Evolutionary conservation across 2,329 filamentous ascomycete species (phyloP), one percentile per base, ranked within the genome.

Genomic region (Trichoderma sp.): DNA sequence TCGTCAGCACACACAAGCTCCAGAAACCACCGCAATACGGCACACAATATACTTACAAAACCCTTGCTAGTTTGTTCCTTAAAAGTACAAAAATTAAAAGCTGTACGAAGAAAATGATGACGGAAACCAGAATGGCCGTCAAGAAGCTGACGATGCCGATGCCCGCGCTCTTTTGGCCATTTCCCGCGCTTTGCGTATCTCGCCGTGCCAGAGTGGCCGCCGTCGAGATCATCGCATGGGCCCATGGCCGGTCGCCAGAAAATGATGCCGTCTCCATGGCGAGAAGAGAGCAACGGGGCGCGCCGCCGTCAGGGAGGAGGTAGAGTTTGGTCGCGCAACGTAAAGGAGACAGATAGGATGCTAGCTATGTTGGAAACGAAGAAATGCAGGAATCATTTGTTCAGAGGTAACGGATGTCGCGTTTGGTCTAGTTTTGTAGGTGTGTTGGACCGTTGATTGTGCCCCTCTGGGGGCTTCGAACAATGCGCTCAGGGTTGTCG

Each of bases 61-160:
- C 96, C 70, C 93, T 86, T 2, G 89, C 89, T 39, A 97, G 80
- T 71, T 92, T 94, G 68, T 92, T 90, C 71, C 93, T 89, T 50
- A 97, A 81, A 1, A 95, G 73, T 7, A 93, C 77, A 76, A 97
- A 97, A n/a, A 91, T 74, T 12, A 89, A 74, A 39, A 93, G 81
- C 75, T 90, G 88, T 5, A 89, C 79, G 1, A 82, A 84, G 69
- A 92, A 92, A 66, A 92, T 78, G 19, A 87, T 78, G 56, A 90
- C 75, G 74, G 89, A 89, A 59, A 87, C 85, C 39, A 82, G 84
- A 70, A 92, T 75, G 50, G 90, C 90, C 60, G 90, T 87, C 39
- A 91, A 73, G 71, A 92, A 92, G 57, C 71, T 78, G 48, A 77
- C 70, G 15, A 80, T 75, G 2, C 79, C 78, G 2, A 80, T 77